Percentiles rank a stretch among this genome's conserved stretches.
These are phyloP conservation scores for Clonostachys rosea DNA, from an alignment of 2,329 filamentous ascomycete species.

Conservation along the genomic window DNA sequence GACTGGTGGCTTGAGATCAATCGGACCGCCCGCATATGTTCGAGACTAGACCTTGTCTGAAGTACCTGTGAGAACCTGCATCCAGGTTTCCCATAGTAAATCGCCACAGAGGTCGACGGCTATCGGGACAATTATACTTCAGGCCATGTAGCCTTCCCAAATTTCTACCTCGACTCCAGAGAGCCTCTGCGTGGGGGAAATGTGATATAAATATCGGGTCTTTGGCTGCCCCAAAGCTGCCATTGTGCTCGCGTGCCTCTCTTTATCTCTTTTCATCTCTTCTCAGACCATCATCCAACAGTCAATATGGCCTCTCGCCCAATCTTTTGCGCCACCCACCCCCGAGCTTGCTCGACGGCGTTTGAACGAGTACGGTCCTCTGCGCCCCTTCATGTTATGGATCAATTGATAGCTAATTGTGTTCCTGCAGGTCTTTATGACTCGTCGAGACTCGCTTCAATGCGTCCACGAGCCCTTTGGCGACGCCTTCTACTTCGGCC, in stretches of 20 bases:
- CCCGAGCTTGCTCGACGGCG: slow-evolving; percentile 90
- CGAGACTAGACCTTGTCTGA: neutral
- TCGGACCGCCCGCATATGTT: too few species aligned
- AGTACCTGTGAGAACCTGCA: neutral
- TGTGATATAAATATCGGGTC: too few species aligned
- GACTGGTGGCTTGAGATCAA: too few species aligned
- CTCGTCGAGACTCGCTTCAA: slow-evolving; percentile 71
- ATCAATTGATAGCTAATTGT: neutral
- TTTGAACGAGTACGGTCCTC: slow-evolving; percentile 76
- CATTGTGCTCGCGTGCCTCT: too few species aligned
- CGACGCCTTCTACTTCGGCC: slow-evolving; percentile 93
- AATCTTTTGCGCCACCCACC: slow-evolving; percentile 92
- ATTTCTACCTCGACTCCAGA: neutral
- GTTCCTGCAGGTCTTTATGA: slow-evolving; percentile 87
- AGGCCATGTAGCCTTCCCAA: too few species aligned
- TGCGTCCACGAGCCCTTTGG: slow-evolving; percentile 96
- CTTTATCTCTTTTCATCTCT: neutral
- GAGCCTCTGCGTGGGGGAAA: neutral
- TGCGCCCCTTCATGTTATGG: neutral
- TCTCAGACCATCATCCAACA: slow-evolving; percentile 15
- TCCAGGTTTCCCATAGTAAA: too few species aligned
- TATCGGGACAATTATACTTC: too few species aligned
- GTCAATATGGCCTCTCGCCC: slow-evolving; percentile 58
- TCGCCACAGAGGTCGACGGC: too few species aligned
- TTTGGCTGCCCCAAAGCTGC: too few species aligned